Percentiles rank a stretch among this genome's conserved stretches.
Evolutionary conservation across 164 flowering plant genomes (phyloP).

Genomic region (Sedum album): DNA sequence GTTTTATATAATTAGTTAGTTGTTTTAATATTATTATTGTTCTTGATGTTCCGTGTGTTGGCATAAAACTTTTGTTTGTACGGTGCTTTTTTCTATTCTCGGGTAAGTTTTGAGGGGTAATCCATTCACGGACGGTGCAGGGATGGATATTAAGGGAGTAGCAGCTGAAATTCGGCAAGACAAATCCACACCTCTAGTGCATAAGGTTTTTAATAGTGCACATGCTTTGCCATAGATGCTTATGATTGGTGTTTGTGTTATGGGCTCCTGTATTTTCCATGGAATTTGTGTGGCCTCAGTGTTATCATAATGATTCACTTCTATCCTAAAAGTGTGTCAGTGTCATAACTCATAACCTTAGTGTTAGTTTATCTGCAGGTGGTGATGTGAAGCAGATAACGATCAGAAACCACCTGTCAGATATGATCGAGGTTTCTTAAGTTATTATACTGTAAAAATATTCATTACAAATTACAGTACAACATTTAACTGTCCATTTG

Average conservation of each 20-base stretch:
- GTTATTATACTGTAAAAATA: conserved; percentile 10
- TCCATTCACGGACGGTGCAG: conserved; percentile 48
- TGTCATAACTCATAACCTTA: conserved; percentile 16
- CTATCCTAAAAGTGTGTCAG: neutral
- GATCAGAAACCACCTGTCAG: conserved; percentile 33
- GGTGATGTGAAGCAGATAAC: conserved; percentile 70
- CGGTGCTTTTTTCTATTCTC: conserved; percentile 11
- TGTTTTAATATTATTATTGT: conserved; percentile 27
- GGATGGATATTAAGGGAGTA: conserved; percentile 94
- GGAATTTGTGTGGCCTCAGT: neutral
- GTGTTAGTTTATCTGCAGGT: conserved; percentile 65
- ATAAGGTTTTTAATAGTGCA: conserved; percentile 28
- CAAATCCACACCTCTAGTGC: conserved; percentile 75
- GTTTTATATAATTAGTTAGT: neutral
- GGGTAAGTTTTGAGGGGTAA: conserved; percentile 29
- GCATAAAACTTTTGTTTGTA: too few species aligned
- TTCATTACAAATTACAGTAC: too few species aligned
- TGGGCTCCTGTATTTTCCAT: neutral
- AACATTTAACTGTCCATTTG: neutral
- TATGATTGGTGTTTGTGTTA: neutral
- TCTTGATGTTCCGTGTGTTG: too few species aligned
- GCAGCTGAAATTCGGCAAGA: conserved; percentile 79
- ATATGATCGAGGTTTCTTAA: conserved; percentile 65
- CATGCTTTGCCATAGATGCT: neutral
- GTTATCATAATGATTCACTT: neutral